Evolutionary conservation across 2,329 filamentous ascomycete species (phyloP), one percentile per base, ranked within the genome.

Genomic region (Neurospora sp.): DNA sequence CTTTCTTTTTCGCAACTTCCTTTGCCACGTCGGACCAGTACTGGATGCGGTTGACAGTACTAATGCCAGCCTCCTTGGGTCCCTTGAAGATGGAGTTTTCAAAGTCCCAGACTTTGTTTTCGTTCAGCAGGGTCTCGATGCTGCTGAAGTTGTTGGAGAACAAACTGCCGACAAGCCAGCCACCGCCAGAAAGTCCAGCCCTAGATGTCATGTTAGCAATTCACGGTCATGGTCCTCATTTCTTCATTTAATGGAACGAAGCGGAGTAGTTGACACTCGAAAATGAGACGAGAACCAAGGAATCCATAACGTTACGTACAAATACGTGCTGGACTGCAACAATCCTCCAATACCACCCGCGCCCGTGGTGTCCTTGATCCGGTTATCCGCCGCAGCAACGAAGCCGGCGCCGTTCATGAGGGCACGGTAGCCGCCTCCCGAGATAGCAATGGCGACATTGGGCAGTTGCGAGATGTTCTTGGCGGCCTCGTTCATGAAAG

Each of bases 371-470:
- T 87, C 87, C 0, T 83, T 78, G 0, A 91, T 93, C 23, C 93
- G 87, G 74, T 81, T 86, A 78, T 97, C 93, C 74, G 93, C 94
- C 0, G 93, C 93, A 38, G 91, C 87, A 17, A 97, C 75, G 62
- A 90, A 90, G 71, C 93, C 93, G 17, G 90, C 93, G 43, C 92
- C 93, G 77, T 91, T 95, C 82, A 94, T 83, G 82, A 96, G 84
- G n/a, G 93, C 93, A 70, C 93, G 86, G 78, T 96, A 97, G 41
- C 93, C 93, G 77, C 93, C 93, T 12, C 93, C 93, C 0, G 92
- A 96, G 65, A 91, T 83, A 11, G 93, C 92, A 72, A 97, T 87
- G 17, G 85, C 92, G 72, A 97, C 89, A 74, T 84, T 85, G 68
- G 84, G 84, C 71, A 85, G 78, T 36, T 81, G 79, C 17, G 74